These are phyloP conservation scores for Parathielavia appendiculata DNA, from an alignment of 495 filamentous ascomycete genomes.

Conservation along the genomic window DNA sequence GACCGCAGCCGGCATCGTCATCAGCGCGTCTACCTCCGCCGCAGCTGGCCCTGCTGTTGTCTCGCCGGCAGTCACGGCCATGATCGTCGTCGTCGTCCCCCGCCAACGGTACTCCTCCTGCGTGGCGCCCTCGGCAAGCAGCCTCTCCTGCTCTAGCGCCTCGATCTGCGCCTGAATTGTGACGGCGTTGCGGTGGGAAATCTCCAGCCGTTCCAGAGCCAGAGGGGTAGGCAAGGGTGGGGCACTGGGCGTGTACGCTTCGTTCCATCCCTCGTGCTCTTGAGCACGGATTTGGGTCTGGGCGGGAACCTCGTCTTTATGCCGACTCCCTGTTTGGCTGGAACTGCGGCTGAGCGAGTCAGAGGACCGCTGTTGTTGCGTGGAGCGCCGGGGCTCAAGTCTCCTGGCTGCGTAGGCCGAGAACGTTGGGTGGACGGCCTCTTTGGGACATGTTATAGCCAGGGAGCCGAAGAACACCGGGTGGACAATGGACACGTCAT, in stretches of 20 bases:
- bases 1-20: neutral
- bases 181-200: neutral
- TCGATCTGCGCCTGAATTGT: slow-evolving; percentile 33
- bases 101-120: slow-evolving; percentile 23
- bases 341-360: slow-evolving; percentile 10
- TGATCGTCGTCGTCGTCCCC: slow-evolving; percentile 7
- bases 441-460: slow-evolving; percentile 24
- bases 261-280: neutral
- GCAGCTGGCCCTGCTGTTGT: neutral
- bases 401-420: slow-evolving; percentile 21
- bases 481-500: slow-evolving; percentile 26
- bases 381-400: slow-evolving; percentile 19
- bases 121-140: slow-evolving; percentile 26
- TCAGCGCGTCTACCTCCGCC: neutral
- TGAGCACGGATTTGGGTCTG: slow-evolving; percentile 14
- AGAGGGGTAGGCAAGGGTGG: neutral
- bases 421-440: slow-evolving; percentile 34
- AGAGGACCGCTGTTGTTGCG: neutral
- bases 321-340: slow-evolving; percentile 1
- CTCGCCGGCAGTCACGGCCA: neutral
- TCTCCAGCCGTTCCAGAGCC: neutral
- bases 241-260: slow-evolving; percentile 13
- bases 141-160: slow-evolving; percentile 33
- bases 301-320: slow-evolving; percentile 9
- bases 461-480: slow-evolving; percentile 38